Evolutionary conservation across 257 asterid genomes (phyloP), one percentile per base, ranked within the genome.

Genomic region (Scutellaria galericulata): DNA sequence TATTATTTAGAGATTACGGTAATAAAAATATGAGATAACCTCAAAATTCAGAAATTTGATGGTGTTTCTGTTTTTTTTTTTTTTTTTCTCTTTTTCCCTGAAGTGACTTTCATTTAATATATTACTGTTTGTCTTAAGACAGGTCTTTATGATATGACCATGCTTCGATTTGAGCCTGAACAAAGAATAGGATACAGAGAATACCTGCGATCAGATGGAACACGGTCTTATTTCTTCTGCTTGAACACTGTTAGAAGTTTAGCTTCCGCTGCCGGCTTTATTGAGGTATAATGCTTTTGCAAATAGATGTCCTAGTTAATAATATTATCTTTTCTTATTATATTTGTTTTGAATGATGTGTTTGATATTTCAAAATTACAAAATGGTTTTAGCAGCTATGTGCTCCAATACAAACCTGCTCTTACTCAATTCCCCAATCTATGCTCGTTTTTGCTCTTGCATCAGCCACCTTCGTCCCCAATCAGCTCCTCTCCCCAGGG

Each of bases 121-220:
- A 37, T 42, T 18, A 10, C 45, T 72, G 45, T 67, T 68, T 69
- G 58, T 62, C 66, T 64, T 14, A 76, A 68, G 14, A 66, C 86
- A 94, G 98, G 98, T 76, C 89, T 91, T 69, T 91, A 84, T 75
- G 98, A 91, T 75, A 91, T 94, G 98, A 94, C 96, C 56, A 94
- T 94, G 98, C 96, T 94, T 80, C 93, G 98, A 24, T 94, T 91
- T 27, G 78, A 80, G 70, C 84, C 90, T 47, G 90, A 86, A 51
- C 96, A 88, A 80, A 88, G 86, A 77, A 85, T 82, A 47, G 97
- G 96, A 77, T 79, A 76, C 45, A 82, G 96, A 75, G 98, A 94
- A 58, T 94, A 94, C 83, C 50, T 88, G 80, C 92, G 98, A 62
- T 74, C 90, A 51, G 98, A 94, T 81, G 95, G 98, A 77, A 94